phyloP scores from a whole-genome alignment of 352 stramenopile genomes.

The Pythium monospermum region DNA sequence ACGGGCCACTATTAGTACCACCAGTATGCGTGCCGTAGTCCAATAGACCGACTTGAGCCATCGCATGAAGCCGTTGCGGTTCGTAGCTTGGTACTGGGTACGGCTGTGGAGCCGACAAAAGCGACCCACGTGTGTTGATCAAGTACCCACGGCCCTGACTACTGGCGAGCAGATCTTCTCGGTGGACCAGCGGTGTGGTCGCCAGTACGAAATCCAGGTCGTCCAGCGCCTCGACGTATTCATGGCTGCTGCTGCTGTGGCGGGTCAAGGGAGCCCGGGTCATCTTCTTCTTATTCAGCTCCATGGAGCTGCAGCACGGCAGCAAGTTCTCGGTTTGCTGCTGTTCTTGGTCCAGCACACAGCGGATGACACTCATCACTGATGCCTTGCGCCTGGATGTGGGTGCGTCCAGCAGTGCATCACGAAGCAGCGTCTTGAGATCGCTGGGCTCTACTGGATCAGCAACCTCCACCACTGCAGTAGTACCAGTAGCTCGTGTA shows the following conservation, averaged over 20 bases:
- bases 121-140: slow-evolving; percentile 24
- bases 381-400: slow-evolving; percentile 28
- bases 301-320: no score
- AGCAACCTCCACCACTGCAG: no score
- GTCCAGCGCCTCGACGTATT: not conserved
- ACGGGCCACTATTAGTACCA: no score
- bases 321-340: not conserved
- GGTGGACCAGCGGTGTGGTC: no score
- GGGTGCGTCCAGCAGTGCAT: slow-evolving; percentile 27
- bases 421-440: slow-evolving; percentile 34
- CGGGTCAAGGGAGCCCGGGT: not conserved
- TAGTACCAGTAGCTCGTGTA: no score
- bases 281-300: not conserved
- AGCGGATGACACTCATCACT: slow-evolving; percentile 43
- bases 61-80: slow-evolving; percentile 34
- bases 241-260: not conserved
- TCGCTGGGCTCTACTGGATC: slow-evolving; percentile 6
- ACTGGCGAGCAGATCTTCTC: slow-evolving; percentile 42
- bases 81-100: slow-evolving; percentile 38
- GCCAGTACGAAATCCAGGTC: slow-evolving; percentile 9
- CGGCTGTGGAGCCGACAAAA: slow-evolving; percentile 25
- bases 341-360: slow-evolving; percentile 32
- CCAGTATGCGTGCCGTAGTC: slow-evolving; percentile 30
- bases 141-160: slow-evolving; percentile 38
- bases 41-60: slow-evolving; percentile 33